phyloP scores from a whole-genome alignment of 208 protist genomes.

The Porcisia hertigi region DNA sequence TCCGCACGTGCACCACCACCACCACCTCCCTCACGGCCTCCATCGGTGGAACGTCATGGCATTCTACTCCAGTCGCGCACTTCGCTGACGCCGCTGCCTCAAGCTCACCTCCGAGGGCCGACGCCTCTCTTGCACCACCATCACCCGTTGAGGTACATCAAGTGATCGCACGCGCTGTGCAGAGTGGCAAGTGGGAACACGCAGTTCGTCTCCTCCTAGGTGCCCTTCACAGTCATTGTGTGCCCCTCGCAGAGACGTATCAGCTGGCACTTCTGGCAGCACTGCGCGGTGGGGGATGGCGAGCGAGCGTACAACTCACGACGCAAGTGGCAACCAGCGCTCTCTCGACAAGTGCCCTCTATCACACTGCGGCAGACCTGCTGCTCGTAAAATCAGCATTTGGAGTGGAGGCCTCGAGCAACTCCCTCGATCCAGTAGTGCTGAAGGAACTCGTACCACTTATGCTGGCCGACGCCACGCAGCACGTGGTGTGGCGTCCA shows the following conservation, averaged over 20 bases:
- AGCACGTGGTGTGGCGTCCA: slow-evolving; percentile 20
- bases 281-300: slow-evolving; percentile 45
- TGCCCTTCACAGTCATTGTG: slow-evolving; percentile 49
- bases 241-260: slow-evolving; percentile 72
- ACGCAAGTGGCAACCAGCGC: slow-evolving; percentile 59
- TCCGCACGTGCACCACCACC: background rate
- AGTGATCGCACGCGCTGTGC: slow-evolving; percentile 45
- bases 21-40: background rate
- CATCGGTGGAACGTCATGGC: background rate
- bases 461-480: slow-evolving; percentile 32
- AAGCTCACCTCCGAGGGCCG: background rate
- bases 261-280: slow-evolving; percentile 45
- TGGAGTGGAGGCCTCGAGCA: background rate
- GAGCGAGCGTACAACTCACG: slow-evolving; percentile 38
- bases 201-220: slow-evolving; percentile 56
- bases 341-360: slow-evolving; percentile 55
- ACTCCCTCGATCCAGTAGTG: slow-evolving; percentile 3
- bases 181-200: slow-evolving; percentile 47
- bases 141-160: slow-evolving; percentile 72
- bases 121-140: slow-evolving; percentile 23
- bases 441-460: slow-evolving; percentile 26
- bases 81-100: background rate
- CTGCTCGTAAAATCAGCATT: slow-evolving; percentile 23
- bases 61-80: background rate
- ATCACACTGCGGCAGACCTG: slow-evolving; percentile 53